These are phyloP conservation scores for Forsythia suspensa DNA, from an alignment of 257 asterid species.

Conservation along the genomic window DNA sequence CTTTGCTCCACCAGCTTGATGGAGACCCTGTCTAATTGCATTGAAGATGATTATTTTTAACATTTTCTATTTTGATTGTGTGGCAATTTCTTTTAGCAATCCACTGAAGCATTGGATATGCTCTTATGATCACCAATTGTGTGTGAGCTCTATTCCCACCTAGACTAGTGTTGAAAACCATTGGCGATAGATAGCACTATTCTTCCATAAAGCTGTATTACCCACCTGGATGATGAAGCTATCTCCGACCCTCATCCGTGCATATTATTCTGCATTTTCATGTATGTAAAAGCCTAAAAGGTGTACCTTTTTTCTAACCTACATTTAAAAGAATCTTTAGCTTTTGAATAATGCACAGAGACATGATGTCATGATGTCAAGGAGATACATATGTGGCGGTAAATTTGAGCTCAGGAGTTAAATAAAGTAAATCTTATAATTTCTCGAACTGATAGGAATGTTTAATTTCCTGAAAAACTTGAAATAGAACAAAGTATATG, in stretches of 20 bases:
- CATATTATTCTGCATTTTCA: background rate
- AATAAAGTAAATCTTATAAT: background rate
- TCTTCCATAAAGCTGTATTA: background rate
- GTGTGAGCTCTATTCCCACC: too few species aligned
- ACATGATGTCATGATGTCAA: too few species aligned
- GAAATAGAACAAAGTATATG: background rate
- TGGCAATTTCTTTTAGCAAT: too few species aligned
- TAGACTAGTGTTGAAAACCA: too few species aligned
- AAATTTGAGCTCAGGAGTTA: background rate
- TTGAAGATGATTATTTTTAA: too few species aligned
- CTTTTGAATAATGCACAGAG: background rate
- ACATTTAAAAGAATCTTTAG: background rate
- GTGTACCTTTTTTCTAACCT: background rate
- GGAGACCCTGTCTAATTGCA: too few species aligned
- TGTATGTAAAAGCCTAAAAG: background rate
- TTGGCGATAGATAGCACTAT: too few species aligned
- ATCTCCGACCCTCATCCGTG: background rate
- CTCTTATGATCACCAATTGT: too few species aligned
- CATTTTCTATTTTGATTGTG: too few species aligned
- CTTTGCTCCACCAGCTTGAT: too few species aligned
- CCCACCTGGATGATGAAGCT: background rate
- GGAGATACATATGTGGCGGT: background rate
- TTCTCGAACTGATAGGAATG: background rate
- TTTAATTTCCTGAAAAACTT: background rate
- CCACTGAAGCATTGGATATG: too few species aligned